phyloP scores from a whole-genome alignment of 106 monocot species.

The Xerophyta viscosa region DNA sequence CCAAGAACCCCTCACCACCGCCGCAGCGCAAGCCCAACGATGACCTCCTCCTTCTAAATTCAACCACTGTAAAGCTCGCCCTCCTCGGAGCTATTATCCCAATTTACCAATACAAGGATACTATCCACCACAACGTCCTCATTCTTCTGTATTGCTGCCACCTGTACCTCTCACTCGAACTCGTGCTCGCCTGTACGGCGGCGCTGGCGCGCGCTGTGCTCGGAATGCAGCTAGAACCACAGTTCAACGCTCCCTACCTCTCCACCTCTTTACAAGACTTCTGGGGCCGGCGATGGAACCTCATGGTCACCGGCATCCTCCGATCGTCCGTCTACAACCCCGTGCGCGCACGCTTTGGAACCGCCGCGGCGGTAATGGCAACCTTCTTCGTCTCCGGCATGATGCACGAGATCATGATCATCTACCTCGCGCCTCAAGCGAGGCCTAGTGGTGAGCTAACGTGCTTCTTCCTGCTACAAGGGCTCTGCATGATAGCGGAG shows the following conservation, averaged over 20 bases:
- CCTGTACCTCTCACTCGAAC: conserved; percentile 44
- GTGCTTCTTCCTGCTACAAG: conserved; percentile 37
- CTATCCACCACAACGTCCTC: conserved; percentile 14
- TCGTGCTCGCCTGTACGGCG: conserved; percentile 21
- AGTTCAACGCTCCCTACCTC: too few relatives aligned
- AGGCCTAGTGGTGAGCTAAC: conserved; percentile 24
- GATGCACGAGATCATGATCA: conserved; percentile 53
- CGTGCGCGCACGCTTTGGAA: conserved; percentile 15
- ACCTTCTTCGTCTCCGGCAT: conserved; percentile 40
- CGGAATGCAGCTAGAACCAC: conserved; percentile 36
- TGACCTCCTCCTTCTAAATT: conserved; percentile 9
- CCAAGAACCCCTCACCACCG: background rate
- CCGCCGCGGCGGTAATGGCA: conserved; percentile 10
- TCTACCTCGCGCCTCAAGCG: conserved; percentile 17
- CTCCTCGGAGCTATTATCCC: conserved; percentile 14
- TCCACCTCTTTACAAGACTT: too few relatives aligned
- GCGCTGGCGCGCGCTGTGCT: conserved; percentile 12
- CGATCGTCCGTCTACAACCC: conserved; percentile 45
- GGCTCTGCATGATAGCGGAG: conserved; percentile 22
- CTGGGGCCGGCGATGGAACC: too few relatives aligned
- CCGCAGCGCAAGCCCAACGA: background rate
- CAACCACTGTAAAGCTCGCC: conserved; percentile 5
- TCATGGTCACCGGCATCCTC: too few relatives aligned
- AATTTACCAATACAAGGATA: conserved; percentile 15
- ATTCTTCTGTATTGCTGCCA: conserved; percentile 21